Evolutionary conservation across 768 basidiomycete genomes (phyloP).

Genomic region (Sistotremastrum niveocremeum): DNA sequence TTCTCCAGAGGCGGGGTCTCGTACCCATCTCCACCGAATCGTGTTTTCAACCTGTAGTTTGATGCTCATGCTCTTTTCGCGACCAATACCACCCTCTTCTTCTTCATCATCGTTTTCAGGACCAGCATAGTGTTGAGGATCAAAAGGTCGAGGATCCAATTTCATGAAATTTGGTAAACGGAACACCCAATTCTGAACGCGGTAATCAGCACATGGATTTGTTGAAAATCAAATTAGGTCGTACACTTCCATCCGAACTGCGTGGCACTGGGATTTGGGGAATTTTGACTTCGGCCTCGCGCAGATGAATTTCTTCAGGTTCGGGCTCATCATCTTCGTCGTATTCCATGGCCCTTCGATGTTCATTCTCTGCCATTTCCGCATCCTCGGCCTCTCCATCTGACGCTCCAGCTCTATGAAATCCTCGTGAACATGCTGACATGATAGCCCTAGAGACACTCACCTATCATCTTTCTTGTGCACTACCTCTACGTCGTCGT

Average conservation of each 20-base stretch:
- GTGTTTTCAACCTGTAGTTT: conserved; percentile 90
- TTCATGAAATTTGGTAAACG: conserved; percentile 90
- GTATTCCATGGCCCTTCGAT: conserved; percentile 64
- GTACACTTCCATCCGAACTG: conserved; percentile 71
- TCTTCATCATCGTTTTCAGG: conserved; percentile 70
- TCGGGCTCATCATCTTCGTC: conserved; percentile 60
- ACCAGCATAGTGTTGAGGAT: conserved; percentile 72
- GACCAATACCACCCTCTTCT: conserved; percentile 42
- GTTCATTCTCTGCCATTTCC: conserved; percentile 42
- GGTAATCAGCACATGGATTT: background rate
- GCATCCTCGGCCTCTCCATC: conserved; percentile 53
- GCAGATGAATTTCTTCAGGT: conserved; percentile 36
- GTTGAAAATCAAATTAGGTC: conserved; percentile 10
- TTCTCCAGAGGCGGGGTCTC: conserved; percentile 47
- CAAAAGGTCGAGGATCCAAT: conserved; percentile 81
- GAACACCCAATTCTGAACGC: conserved; percentile 73
- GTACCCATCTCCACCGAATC: conserved; percentile 88
- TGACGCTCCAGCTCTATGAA: conserved; percentile 20
- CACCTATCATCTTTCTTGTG: conserved; percentile 34
- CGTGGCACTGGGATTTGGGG: conserved; percentile 80
- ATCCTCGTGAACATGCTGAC: too few species aligned
- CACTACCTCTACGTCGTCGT: conserved; percentile 37
- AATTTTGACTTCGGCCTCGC: conserved; percentile 61
- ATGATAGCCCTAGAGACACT: conserved; percentile 6
- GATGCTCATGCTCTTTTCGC: conserved; percentile 72